Evolutionary conservation across 176 grass and related monocot species (phyloP).

Genomic region (Cenchrus purpureus): DNA sequence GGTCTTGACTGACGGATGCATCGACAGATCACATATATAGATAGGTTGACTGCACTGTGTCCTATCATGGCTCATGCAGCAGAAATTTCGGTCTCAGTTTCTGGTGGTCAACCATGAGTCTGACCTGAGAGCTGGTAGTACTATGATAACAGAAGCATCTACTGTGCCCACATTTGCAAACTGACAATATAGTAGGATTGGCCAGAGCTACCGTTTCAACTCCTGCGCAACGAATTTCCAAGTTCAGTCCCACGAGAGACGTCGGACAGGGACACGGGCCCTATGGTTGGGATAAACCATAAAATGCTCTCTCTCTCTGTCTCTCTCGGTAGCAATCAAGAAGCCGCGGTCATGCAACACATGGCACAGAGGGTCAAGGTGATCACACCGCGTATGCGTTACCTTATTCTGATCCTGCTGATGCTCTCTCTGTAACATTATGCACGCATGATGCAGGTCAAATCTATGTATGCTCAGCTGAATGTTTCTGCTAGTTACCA

Average conservation of each 20-base stretch:
- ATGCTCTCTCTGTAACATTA: not conserved
- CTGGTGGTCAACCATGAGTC: slow-evolving; percentile 17
- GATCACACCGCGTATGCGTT: not conserved
- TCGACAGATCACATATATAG: not conserved
- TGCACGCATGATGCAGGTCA: not conserved
- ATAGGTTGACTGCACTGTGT: slow-evolving; percentile 8
- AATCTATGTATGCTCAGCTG: not conserved
- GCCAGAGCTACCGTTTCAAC: not conserved
- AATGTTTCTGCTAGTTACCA: not conserved
- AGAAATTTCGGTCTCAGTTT: slow-evolving; percentile 39
- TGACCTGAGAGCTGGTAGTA: slow-evolving; percentile 3
- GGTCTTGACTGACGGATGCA: slow-evolving; percentile 27
- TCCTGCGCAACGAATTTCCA: slow-evolving; percentile 14
- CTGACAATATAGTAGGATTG: not conserved
- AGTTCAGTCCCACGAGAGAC: slow-evolving; percentile 40
- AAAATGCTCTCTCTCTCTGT: no score
- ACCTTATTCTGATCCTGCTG: not conserved
- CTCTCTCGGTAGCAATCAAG: not conserved
- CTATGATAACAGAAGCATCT: not conserved
- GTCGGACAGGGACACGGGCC: slow-evolving; percentile 38
- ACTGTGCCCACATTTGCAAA: not conserved
- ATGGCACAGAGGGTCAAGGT: slow-evolving; percentile 3
- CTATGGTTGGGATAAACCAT: not conserved
- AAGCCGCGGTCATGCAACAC: not conserved
- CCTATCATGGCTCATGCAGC: slow-evolving; percentile 13